Conservation (phyloP, 345 rosid genomes). For the Raphanus sativus region DNA sequence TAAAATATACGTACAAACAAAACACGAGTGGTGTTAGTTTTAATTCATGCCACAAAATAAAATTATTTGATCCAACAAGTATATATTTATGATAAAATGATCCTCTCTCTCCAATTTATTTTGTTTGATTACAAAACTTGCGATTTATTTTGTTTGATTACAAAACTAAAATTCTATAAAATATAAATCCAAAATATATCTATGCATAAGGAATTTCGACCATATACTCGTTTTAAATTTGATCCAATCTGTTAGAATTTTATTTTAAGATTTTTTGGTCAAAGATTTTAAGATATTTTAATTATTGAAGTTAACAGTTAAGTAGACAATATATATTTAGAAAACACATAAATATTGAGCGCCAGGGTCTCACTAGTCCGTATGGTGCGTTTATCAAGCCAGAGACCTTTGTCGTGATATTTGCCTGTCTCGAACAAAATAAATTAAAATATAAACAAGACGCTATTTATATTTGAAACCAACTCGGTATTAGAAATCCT, state of each 20-base stretch:
- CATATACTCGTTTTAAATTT: neutral
- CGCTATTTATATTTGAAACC: neutral
- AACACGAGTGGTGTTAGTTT: neutral
- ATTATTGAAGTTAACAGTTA: neutral
- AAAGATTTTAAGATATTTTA: neutral
- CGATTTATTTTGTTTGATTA: neutral
- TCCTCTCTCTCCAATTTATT: neutral
- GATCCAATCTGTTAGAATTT: neutral
- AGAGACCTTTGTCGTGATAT: constrained; percentile 30
- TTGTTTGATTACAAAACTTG: neutral
- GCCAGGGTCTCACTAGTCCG: constrained; percentile 32
- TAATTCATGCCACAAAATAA: neutral
- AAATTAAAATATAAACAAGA: neutral
- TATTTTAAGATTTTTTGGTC: no score
- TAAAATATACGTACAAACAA: neutral
- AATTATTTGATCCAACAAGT: neutral
- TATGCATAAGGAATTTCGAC: neutral
- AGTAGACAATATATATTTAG: neutral
- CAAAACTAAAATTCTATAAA: neutral
- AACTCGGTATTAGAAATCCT: neutral
- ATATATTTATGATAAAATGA: neutral
- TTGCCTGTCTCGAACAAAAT: constrained; percentile 26
- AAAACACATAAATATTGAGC: neutral
- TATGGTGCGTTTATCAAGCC: constrained; percentile 28
- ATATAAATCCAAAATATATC: neutral